Base-by-base conservation (phyloP, 805 yeast genomes). In the Candida insectorum region DNA sequence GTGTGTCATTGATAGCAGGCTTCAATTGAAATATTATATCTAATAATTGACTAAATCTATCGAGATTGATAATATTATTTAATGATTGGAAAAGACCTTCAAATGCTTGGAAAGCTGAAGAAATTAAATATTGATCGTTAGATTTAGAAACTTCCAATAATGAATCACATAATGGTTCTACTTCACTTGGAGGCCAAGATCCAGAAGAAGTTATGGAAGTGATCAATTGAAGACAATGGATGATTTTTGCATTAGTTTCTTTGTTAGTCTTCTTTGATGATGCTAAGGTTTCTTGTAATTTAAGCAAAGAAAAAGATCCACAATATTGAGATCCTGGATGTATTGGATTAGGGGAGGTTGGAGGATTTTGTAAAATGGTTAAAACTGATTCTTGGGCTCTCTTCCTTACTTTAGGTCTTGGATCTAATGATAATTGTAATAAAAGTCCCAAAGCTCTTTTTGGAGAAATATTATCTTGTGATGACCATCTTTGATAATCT, bases 371-470 rank as follows among this genome's bases (percentile, higher is more conserved):
- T 40, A 93, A 63, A 19, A 93, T 65, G 3, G 67, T 71, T 30
- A 71, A 62, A n/a, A 93, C 71, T 2, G 97, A 85, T 37, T 93
- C 98, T 49, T 81, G 83, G 1, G 97, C 95, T 66, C 97, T 81
- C 73, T 84, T 86, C 57, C 98, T 78, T 9, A 93, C 95, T 51
- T 93, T 93, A 23, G 98, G 98, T 54, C 97, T 77, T 28, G 84
- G 82, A 58, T 93, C 97, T 26, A 85, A 62, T 0, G 91, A 77
- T 41, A 87, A 69, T 54, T 85, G 87, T 39, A 89, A 60, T 39
- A 89, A 60, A 28, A 91, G 95, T 24, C 74, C 71, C 38, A 88
- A 62, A 26, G 93, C 96, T 68, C 94, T 76, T 52, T 74, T 77
- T 31, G 96, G 95, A n/a, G 84, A 75, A 24, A 77, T 72, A 68